Percentiles rank a stretch among this genome's conserved stretches.
These are phyloP conservation scores for Byssochlamys sp. DNA, from an alignment of 2,329 filamentous ascomycete genomes.

Conservation along the genomic window DNA sequence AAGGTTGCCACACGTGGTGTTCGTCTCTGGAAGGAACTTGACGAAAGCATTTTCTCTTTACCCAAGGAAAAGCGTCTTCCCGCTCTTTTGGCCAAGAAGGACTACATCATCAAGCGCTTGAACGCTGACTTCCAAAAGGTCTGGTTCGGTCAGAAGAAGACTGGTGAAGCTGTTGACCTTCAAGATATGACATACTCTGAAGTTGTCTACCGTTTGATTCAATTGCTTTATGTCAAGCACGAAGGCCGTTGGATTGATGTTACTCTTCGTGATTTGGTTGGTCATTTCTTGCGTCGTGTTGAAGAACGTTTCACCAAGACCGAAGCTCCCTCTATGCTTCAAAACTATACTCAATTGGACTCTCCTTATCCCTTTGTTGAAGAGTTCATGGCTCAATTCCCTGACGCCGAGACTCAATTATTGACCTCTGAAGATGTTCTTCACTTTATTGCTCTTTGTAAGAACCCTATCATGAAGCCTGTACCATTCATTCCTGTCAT, in stretches of 20 bases:
- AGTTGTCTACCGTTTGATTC: slow-evolving; percentile 75
- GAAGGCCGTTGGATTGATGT: slow-evolving; percentile 84
- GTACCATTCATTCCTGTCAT: slow-evolving; percentile 91
- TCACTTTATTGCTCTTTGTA: slow-evolving; percentile 87
- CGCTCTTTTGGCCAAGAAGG: slow-evolving; percentile 76
- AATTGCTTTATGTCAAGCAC: slow-evolving; percentile 84
- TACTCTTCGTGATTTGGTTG: slow-evolving; percentile 71
- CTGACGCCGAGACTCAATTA: slow-evolving; percentile 77
- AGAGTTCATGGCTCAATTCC: slow-evolving; percentile 70
- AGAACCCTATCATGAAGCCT: slow-evolving; percentile 86
- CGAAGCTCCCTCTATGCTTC: slow-evolving; percentile 67
- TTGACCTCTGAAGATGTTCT: slow-evolving; percentile 98
- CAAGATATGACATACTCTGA: slow-evolving; percentile 95
- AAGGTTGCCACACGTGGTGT: slow-evolving; percentile 96
- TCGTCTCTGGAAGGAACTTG: slow-evolving; percentile 96
- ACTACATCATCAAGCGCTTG: slow-evolving; percentile 88
- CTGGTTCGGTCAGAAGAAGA: slow-evolving; percentile 82
- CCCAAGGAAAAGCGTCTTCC: slow-evolving; percentile 88
- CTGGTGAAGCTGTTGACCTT: slow-evolving; percentile 70
- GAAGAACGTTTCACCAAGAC: slow-evolving; percentile 83
- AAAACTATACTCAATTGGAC: slow-evolving; percentile 80
- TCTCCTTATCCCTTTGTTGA: slow-evolving; percentile 71
- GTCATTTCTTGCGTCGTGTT: slow-evolving; percentile 89
- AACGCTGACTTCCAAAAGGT: slow-evolving; percentile 96
- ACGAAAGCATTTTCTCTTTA: slow-evolving; percentile 91